Conservation (phyloP, 106 monocot species). For the Iris macrosiphon region DNA sequence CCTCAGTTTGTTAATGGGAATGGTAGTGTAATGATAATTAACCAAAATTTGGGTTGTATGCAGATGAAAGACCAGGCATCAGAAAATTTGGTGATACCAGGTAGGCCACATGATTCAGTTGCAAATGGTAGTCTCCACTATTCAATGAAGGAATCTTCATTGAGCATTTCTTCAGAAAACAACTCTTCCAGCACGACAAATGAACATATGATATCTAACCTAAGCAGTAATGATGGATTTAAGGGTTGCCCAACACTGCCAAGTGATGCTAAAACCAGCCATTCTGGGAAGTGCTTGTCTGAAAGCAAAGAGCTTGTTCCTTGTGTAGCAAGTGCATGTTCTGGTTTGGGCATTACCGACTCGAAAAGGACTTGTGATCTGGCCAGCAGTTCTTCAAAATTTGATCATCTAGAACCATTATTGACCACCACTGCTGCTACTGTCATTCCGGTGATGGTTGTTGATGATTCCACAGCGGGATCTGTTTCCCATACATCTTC, state of each 20-base stretch:
- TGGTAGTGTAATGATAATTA: not conserved
- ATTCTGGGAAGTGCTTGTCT: conserved; percentile 20
- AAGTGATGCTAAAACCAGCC: conserved; percentile 18
- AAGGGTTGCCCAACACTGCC: conserved; percentile 4
- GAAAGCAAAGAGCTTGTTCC: conserved; percentile 26
- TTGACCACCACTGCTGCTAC: not conserved
- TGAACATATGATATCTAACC: conserved; percentile 5
- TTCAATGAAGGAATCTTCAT: conserved; percentile 13
- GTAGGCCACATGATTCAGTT: conserved; percentile 8
- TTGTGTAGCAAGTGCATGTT: conserved; percentile 11
- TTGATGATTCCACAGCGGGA: conserved; percentile 7
- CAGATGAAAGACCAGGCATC: conserved; percentile 23
- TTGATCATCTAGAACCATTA: conserved; percentile 10
- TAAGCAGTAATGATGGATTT: conserved; percentile 2
- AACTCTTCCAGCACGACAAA: conserved; percentile 7
- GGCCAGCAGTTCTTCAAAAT: conserved; percentile 32
- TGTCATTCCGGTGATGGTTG: conserved; percentile 1
- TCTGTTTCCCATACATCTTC: conserved; percentile 4
- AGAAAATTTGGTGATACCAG: not conserved
- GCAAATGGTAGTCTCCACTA: conserved; percentile 4
- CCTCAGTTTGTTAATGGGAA: not conserved
- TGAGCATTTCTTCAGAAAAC: conserved; percentile 4
- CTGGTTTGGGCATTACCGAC: not conserved
- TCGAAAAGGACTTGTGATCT: conserved; percentile 18
- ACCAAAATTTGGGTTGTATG: not conserved